A percentile compares a stretch with the other conserved stretches of the same genome.
Evolutionary conservation across 306 rosid genomes (phyloP).

Genomic region (Nissolia schottii): DNA sequence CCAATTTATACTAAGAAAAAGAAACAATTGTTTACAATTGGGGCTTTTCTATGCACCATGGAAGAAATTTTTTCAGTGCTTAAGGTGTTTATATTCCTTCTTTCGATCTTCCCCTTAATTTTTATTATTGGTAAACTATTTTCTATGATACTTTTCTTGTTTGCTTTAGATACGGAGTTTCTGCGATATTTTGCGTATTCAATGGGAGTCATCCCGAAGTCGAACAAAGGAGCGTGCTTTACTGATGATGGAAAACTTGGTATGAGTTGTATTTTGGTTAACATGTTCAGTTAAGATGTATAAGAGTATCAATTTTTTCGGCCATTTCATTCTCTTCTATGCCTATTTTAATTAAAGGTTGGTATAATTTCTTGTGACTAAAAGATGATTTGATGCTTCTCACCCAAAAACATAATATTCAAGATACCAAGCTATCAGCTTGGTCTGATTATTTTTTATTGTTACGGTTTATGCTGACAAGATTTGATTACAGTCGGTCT

Average conservation of each 20-base stretch:
- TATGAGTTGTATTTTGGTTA: conserved; percentile 35
- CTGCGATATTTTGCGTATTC: conserved; percentile 71
- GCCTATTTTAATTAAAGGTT: background rate
- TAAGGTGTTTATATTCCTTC: conserved; percentile 4
- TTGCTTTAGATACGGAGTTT: conserved; percentile 52
- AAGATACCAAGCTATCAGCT: background rate
- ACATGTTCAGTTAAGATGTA: background rate
- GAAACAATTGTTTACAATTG: background rate
- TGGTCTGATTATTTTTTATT: background rate
- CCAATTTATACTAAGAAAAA: background rate
- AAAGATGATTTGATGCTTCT: background rate
- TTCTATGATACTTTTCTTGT: background rate
- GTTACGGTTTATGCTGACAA: background rate
- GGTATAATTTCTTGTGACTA: background rate
- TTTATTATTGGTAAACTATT: background rate
- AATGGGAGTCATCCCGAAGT: conserved; percentile 90
- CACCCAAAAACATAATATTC: background rate
- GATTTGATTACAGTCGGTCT: background rate
- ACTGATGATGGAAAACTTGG: conserved; percentile 83
- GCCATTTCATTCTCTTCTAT: background rate
- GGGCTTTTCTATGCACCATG: conserved; percentile 15
- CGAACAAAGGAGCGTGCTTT: conserved; percentile 92
- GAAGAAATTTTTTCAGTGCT: conserved; percentile 2
- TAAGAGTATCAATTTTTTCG: conserved; percentile 1
- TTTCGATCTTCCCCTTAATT: background rate